phyloP scores from a whole-genome alignment of 2,329 filamentous ascomycete species.

The Colletotrichum sp. region DNA sequence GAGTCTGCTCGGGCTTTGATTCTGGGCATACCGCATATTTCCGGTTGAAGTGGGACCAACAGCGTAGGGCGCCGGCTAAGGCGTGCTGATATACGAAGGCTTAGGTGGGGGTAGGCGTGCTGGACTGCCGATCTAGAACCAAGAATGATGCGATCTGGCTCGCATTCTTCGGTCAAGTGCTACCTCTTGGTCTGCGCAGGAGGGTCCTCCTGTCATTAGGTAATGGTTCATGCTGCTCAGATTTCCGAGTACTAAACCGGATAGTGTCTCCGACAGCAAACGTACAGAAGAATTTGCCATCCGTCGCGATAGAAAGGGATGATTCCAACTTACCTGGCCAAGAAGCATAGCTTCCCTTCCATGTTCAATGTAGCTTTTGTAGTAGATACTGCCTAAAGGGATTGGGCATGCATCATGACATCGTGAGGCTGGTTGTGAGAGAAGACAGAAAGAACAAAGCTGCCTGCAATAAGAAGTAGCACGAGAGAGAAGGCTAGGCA shows the following conservation, averaged over 20 bases:
- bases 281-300: neutral
- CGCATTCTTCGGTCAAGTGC: fast-evolving
- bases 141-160: neutral
- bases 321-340: neutral
- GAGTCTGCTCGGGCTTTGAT: neutral
- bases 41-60: neutral
- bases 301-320: too few relatives aligned
- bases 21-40: neutral
- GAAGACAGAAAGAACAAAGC: too few relatives aligned
- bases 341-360: fast-evolving
- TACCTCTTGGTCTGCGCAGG: too few relatives aligned
- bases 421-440: too few relatives aligned
- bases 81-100: neutral
- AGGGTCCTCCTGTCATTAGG: too few relatives aligned
- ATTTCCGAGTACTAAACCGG: neutral
- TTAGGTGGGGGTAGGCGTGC: too few relatives aligned
- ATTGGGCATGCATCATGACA: neutral
- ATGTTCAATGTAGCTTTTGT: fast-evolving
- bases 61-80: neutral
- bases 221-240: neutral
- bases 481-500: too few relatives aligned
- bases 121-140: neutral
- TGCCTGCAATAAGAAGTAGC: too few relatives aligned
- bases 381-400: neutral
- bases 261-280: neutral